Percentiles rank a stretch among this genome's conserved stretches.
Evolutionary conservation across 345 rosid species (phyloP).

Genomic region (Cardamine chenopodiifolia): DNA sequence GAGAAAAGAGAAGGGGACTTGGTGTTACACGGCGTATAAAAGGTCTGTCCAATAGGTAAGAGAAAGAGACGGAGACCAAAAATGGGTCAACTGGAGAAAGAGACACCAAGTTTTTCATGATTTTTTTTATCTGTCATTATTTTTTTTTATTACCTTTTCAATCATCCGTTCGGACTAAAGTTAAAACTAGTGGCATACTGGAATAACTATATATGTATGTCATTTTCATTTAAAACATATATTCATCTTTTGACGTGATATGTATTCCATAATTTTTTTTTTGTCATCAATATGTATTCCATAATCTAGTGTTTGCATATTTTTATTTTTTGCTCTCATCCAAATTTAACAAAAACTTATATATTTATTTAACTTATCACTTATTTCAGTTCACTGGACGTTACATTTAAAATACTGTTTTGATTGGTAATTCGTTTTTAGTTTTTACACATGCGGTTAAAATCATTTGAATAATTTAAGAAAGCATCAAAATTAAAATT

Average conservation of each 20-base stretch:
- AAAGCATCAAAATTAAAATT: too few species aligned
- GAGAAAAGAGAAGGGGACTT: constrained; percentile 47
- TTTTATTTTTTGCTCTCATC: neutral
- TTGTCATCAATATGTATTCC: neutral
- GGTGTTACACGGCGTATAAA: constrained; percentile 47
- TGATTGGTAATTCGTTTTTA: neutral
- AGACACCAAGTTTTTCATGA: neutral
- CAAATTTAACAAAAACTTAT: neutral
- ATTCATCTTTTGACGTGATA: neutral
- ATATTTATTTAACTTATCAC: too few species aligned
- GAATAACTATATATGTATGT: neutral
- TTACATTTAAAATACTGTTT: neutral
- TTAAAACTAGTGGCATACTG: neutral
- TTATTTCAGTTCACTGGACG: neutral
- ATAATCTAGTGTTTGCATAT: neutral
- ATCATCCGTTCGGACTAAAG: constrained; percentile 16
- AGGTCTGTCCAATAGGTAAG: constrained; percentile 36
- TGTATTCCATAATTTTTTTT: neutral
- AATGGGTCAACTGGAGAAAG: constrained; percentile 40
- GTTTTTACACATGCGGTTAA: neutral
- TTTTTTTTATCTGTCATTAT: neutral
- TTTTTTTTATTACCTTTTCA: neutral
- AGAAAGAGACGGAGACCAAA: constrained; percentile 18
- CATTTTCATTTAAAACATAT: neutral
- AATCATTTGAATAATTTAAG: neutral